Percentiles rank a stretch among this genome's conserved stretches.
phyloP scores from a whole-genome alignment of 139 green algal species.

The Chlamydomonas incerta region DNA sequence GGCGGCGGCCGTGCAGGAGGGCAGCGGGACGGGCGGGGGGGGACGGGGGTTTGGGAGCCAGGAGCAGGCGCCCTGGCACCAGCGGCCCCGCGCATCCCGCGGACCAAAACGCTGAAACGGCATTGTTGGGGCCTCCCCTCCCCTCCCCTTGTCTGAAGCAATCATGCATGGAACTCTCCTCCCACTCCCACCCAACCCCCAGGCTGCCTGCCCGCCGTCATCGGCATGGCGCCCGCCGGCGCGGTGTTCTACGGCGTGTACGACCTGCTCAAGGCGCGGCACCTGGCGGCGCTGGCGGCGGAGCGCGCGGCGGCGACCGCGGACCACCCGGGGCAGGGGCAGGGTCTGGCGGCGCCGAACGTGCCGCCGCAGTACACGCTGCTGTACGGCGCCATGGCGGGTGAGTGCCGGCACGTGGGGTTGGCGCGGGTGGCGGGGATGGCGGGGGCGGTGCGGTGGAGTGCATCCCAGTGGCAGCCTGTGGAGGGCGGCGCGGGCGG shows the following conservation, averaged over 20 bases:
- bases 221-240: constrained; percentile 80
- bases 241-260: constrained; percentile 90
- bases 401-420: not conserved
- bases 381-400: constrained; percentile 72
- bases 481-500: too few relatives aligned
- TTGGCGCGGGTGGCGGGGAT: too few relatives aligned
- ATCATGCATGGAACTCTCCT: too few relatives aligned
- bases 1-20: not conserved
- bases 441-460: too few relatives aligned
- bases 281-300: not conserved
- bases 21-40: not conserved
- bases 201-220: constrained; percentile 78
- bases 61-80: too few relatives aligned
- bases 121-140: not conserved
- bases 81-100: too few relatives aligned
- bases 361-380: constrained; percentile 57
- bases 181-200: not conserved
- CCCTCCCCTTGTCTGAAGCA: too few relatives aligned
- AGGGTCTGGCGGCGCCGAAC: too few relatives aligned
- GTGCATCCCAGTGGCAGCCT: too few relatives aligned
- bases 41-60: too few relatives aligned
- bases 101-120: not conserved
- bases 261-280: constrained; percentile 75
- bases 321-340: too few relatives aligned
- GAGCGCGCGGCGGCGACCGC: not conserved